Evolutionary conservation across 2,329 filamentous ascomycete species (phyloP).

Genomic region (Fusarium redolens): DNA sequence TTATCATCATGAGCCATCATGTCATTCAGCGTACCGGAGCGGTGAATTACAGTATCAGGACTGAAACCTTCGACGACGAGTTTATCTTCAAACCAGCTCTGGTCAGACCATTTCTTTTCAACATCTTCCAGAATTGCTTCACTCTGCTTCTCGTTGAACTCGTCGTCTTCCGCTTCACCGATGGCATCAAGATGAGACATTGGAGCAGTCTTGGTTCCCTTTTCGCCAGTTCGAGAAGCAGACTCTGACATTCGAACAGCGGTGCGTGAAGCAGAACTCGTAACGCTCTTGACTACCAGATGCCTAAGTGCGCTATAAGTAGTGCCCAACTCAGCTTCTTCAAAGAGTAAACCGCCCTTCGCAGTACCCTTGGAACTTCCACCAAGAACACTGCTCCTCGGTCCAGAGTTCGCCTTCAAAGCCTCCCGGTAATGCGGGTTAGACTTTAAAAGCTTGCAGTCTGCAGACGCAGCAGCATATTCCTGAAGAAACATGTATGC

Average conservation of each 20-base stretch:
- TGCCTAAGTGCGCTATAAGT: conserved; percentile 11
- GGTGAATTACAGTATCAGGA: conserved; percentile 44
- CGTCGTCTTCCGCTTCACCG: conserved; percentile 17
- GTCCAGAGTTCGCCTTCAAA: neutral
- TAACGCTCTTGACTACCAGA: conserved; percentile 23
- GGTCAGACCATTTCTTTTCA: neutral
- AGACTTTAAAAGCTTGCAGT: conserved; percentile 13
- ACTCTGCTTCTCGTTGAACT: neutral
- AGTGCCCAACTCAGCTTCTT: conserved; percentile 15
- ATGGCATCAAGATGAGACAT: conserved; percentile 13
- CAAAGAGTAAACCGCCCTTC: conserved; percentile 10
- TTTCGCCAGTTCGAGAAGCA: conserved; percentile 9
- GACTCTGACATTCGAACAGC: conserved; percentile 24
- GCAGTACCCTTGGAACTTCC: conserved; percentile 3
- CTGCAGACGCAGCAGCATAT: conserved; percentile 1
- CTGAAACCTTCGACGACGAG: conserved; percentile 41
- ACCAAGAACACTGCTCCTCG: neutral
- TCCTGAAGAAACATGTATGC: conserved; percentile 1
- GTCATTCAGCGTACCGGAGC: conserved; percentile 46
- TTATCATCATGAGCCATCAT: conserved; percentile 53
- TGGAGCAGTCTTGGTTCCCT: neutral
- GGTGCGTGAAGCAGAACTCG: conserved; percentile 20
- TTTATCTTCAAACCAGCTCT: conserved; percentile 8
- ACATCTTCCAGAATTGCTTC: neutral
- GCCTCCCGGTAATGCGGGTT: conserved; percentile 1